Conservation (phyloP, 2,329 filamentous ascomycete species). For the Aspergillus phoenicis region DNA sequence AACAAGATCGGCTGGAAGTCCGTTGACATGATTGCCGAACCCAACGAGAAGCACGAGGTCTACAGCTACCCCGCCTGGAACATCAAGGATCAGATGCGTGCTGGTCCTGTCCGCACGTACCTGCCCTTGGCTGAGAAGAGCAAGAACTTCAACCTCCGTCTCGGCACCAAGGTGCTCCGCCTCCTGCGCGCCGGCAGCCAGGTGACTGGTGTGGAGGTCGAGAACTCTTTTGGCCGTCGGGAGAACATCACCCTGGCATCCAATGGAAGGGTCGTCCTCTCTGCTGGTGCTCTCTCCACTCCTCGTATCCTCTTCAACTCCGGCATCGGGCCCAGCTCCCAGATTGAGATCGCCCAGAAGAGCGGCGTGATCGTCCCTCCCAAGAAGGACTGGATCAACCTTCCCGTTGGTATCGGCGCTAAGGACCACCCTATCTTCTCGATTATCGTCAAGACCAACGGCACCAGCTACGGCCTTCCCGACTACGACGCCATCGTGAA, state of each 20-base stretch:
- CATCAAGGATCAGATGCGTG: slow-evolving; percentile 66
- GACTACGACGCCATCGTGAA: neutral
- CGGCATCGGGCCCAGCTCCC: slow-evolving; percentile 62
- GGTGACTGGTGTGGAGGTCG: slow-evolving; percentile 56
- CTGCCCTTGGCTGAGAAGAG: slow-evolving; percentile 63
- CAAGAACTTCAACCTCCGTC: slow-evolving; percentile 68
- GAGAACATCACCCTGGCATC: slow-evolving; percentile 62
- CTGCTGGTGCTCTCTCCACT: slow-evolving; percentile 70
- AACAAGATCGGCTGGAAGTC: slow-evolving; percentile 63
- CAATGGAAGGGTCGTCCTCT: slow-evolving; percentile 67
- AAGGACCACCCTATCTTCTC: slow-evolving; percentile 43
- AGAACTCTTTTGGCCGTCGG: slow-evolving; percentile 41
- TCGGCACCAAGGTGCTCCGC: slow-evolving; percentile 66
- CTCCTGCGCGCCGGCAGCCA: slow-evolving; percentile 65
- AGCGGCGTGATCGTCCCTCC: slow-evolving; percentile 47
- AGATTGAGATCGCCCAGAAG: slow-evolving; percentile 49
- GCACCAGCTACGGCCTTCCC: slow-evolving; percentile 18
- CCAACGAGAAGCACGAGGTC: slow-evolving; percentile 66
- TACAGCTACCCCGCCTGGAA: slow-evolving; percentile 68
- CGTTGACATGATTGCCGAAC: slow-evolving; percentile 62
- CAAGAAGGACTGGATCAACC: slow-evolving; percentile 52
- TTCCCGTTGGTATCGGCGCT: slow-evolving; percentile 55
- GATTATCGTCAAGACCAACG: slow-evolving; percentile 9
- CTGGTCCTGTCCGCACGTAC: slow-evolving; percentile 72
- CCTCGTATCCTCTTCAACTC: slow-evolving; percentile 66